Evolutionary conservation across 805 yeast species (phyloP).

Genomic region (Priceomyces melissophilus): DNA sequence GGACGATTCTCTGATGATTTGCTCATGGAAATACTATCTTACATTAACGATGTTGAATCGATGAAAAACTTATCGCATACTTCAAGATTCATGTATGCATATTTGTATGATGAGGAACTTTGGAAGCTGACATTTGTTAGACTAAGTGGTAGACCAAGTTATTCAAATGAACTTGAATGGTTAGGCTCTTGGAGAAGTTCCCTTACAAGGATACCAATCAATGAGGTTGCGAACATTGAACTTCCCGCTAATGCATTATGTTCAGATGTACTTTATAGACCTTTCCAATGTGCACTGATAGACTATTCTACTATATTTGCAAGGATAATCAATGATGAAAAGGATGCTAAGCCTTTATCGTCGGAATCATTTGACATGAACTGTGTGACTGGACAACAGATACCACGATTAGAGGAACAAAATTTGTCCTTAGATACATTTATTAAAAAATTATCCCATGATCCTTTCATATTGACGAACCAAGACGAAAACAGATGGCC

Average conservation of each 20-base stretch:
- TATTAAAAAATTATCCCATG: slow-evolving; percentile 40
- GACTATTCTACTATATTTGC: slow-evolving; percentile 51
- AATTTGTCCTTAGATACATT: slow-evolving; percentile 45
- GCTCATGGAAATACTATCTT: slow-evolving; percentile 49
- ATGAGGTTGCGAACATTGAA: slow-evolving; percentile 43
- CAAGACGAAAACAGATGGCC: slow-evolving; percentile 51
- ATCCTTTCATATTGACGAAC: slow-evolving; percentile 62
- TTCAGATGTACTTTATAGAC: slow-evolving; percentile 77
- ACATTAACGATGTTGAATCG: slow-evolving; percentile 45
- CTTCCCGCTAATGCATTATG: slow-evolving; percentile 52
- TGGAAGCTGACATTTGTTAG: slow-evolving; percentile 64
- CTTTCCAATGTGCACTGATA: slow-evolving; percentile 76
- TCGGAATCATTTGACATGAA: slow-evolving; percentile 14
- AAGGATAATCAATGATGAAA: slow-evolving; percentile 48
- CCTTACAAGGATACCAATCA: slow-evolving; percentile 33
- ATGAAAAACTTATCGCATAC: slow-evolving; percentile 52
- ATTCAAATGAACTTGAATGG: slow-evolving; percentile 45
- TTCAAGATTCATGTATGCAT: slow-evolving; percentile 70
- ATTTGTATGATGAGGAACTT: slow-evolving; percentile 68
- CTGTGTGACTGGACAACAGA: slow-evolving; percentile 27
- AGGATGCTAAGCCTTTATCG: slow-evolving; percentile 14
- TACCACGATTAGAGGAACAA: slow-evolving; percentile 51
- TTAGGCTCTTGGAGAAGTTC: slow-evolving; percentile 79
- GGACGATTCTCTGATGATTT: slow-evolving; percentile 60
- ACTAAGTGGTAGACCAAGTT: slow-evolving; percentile 8